Base-by-base conservation (phyloP, 805 yeast genomes). In the Candida tammaniensis region DNA sequence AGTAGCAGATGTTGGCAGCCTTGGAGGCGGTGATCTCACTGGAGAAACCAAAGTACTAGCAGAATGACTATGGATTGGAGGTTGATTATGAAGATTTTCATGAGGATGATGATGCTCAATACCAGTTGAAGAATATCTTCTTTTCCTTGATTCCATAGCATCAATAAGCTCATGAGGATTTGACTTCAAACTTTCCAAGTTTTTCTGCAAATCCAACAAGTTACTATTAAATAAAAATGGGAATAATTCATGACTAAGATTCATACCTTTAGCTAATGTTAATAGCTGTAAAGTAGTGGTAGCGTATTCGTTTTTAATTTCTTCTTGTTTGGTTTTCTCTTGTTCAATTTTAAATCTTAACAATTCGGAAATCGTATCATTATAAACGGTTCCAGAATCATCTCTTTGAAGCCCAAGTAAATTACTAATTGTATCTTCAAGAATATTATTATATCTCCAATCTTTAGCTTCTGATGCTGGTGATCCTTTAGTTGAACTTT, bases 271-370 rank as follows among this genome's bases (percentile, higher is more conserved):
- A 1, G 53, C 61, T 27, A 54, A 43, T 19, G 56, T 55, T 22
- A 72, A 41, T 9, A 71, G 45, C 27, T 69, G 69, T 8, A 70
- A 31, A 1, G 68, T 54, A 4, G 59, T 46, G 5, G 46, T 36
- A 17, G 64, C 55, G 34, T 54, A 59, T 22, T 60, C 61, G 22
- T 50, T 45, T 33, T 57, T 59, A 20, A 56, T 36, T 23, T 56
- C 47, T 34, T 68, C 72, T 33, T 61, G 70, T 36, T 50, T 58
- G 4, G 72, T 59, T 35, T 53, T 57, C 36, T 70, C 76, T 43
- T 70, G 70, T 39, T 69, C 74, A 2, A 55, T 54, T 44, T 59
- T 59, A 22, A 64, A 54, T 19, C 48, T 44, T 11, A 72, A 44
- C 30, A 69, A 43, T 18, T 59, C 65, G 24, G 57, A 48, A 17